Percentiles rank a stretch among this genome's conserved stretches.
These are phyloP conservation scores for Irpex sp. DNA, from an alignment of 1,284 basidiomycete genomes.

Conservation along the genomic window DNA sequence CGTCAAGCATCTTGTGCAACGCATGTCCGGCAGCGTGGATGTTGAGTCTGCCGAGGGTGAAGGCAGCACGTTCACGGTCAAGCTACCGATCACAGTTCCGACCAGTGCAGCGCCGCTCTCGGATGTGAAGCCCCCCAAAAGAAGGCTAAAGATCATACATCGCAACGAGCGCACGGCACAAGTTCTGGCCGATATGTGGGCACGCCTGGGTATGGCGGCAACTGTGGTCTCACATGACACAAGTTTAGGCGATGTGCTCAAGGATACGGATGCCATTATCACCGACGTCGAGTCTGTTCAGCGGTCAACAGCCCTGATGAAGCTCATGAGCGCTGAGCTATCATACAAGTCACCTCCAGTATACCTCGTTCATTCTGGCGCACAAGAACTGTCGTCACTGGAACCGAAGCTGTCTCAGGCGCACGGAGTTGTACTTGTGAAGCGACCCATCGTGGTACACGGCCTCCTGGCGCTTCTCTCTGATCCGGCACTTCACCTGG, in stretches of 20 bases:
- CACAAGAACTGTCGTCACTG: conserved; percentile 19
- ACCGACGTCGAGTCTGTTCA: conserved; percentile 23
- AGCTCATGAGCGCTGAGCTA: conserved; percentile 14
- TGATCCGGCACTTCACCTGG: conserved; percentile 19
- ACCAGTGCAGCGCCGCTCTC: conserved; percentile 6
- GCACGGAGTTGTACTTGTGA: conserved; percentile 23
- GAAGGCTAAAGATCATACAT: conserved; percentile 23
- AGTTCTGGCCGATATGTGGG: conserved; percentile 21
- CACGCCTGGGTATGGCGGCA: conserved; percentile 17
- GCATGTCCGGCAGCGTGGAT: conserved; percentile 28
- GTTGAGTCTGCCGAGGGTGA: conserved; percentile 25
- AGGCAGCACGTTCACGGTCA: conserved; percentile 26
- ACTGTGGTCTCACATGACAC: conserved; percentile 5
- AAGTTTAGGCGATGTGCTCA: conserved; percentile 16
- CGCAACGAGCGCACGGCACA: conserved; percentile 20
- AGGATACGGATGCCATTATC: conserved; percentile 24
- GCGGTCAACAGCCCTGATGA: conserved; percentile 15
- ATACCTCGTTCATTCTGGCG: conserved; percentile 22
- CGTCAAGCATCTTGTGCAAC: conserved; percentile 30
- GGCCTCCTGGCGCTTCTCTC: conserved; percentile 20
- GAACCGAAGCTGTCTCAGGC: conserved; percentile 21
- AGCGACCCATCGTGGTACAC: conserved; percentile 27
- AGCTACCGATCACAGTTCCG: conserved; percentile 21
- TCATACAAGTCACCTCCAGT: conserved; percentile 11
- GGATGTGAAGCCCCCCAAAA: conserved; percentile 4